phyloP scores from a whole-genome alignment of 352 stramenopile genomes.

The Globisporangium irregulare region DNA sequence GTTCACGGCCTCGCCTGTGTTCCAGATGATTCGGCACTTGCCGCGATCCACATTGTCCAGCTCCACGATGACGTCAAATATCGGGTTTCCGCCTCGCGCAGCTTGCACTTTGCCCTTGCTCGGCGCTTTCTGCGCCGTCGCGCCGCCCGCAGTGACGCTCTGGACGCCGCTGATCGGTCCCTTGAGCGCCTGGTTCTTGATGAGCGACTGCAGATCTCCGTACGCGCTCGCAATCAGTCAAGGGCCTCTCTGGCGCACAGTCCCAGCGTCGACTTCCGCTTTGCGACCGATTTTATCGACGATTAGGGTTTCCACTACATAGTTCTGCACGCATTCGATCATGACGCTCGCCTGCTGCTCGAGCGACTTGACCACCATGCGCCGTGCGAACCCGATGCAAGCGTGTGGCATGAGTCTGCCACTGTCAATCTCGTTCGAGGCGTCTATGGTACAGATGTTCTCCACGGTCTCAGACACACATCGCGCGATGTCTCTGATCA shows the following conservation, averaged over 20 bases:
- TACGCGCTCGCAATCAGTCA: constrained; percentile 63
- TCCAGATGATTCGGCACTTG: constrained; percentile 61
- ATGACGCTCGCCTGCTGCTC: constrained; percentile 73
- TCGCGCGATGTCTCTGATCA: constrained; percentile 77
- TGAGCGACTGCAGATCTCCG: constrained; percentile 29
- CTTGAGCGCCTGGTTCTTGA: constrained; percentile 77
- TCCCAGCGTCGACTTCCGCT: constrained; percentile 71
- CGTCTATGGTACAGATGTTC: constrained; percentile 89
- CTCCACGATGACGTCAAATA: constrained; percentile 88
- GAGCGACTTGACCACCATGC: constrained; percentile 82
- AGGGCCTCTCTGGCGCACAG: constrained; percentile 69
- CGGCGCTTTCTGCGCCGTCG: constrained; percentile 20
- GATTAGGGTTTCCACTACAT: constrained; percentile 85
- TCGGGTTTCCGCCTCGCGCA: constrained; percentile 48
- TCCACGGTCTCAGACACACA: constrained; percentile 52
- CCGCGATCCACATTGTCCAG: constrained; percentile 49
- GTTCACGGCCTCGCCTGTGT: constrained; percentile 71
- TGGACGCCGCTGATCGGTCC: constrained; percentile 75
- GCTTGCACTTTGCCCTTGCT: constrained; percentile 39
- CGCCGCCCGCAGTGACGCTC: constrained; percentile 1
- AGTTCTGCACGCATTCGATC: constrained; percentile 90
- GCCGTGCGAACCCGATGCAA: constrained; percentile 64
- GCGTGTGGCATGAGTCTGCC: constrained; percentile 76
- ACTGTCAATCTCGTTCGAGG: constrained; percentile 90
- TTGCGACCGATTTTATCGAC: constrained; percentile 88